Evolutionary conservation across 208 protist species (phyloP).

Genomic region (Crithidia sp.): DNA sequence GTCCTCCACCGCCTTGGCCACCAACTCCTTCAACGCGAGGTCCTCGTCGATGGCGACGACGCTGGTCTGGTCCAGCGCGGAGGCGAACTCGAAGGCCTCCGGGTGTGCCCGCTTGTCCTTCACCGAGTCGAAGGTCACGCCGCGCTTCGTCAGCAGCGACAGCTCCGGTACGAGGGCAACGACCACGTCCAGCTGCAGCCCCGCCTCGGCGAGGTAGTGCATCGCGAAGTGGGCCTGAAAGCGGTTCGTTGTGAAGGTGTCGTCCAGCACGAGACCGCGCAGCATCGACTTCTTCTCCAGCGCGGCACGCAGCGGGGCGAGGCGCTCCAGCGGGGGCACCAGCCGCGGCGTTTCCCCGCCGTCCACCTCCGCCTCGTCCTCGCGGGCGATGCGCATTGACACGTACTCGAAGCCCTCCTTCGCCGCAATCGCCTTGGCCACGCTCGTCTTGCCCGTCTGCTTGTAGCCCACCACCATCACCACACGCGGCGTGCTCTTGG

Average conservation of each 20-base stretch:
- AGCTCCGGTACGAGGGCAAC: constrained; percentile 66
- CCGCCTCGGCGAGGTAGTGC: constrained; percentile 55
- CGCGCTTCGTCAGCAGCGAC: constrained; percentile 46
- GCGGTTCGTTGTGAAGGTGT: constrained; percentile 69
- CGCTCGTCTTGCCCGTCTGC: constrained; percentile 72
- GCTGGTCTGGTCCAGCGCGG: constrained; percentile 34
- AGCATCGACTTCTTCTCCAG: constrained; percentile 48
- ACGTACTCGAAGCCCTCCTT: constrained; percentile 69
- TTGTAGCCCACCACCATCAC: constrained; percentile 82
- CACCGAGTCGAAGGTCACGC: constrained; percentile 44
- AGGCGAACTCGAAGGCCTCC: constrained; percentile 83
- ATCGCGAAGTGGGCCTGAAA: constrained; percentile 81
- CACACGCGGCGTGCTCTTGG: constrained; percentile 52
- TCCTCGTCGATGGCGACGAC: constrained; percentile 62
- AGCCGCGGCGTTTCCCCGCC: constrained; percentile 18
- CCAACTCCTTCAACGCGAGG: constrained; percentile 39
- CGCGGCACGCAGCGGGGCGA: constrained; percentile 43
- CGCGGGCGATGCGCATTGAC: constrained; percentile 35
- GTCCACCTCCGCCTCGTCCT: constrained; percentile 14
- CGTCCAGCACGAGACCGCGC: constrained; percentile 83
- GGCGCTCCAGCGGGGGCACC: constrained; percentile 31
- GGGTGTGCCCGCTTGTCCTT: constrained; percentile 63
- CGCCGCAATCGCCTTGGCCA: constrained; percentile 65
- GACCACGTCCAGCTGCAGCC: constrained; percentile 64
- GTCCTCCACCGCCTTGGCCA: constrained; percentile 39